Evolutionary conservation across 306 rosid species (phyloP), one percentile per base, ranked within the genome.

Genomic region (Acacia confusa): DNA sequence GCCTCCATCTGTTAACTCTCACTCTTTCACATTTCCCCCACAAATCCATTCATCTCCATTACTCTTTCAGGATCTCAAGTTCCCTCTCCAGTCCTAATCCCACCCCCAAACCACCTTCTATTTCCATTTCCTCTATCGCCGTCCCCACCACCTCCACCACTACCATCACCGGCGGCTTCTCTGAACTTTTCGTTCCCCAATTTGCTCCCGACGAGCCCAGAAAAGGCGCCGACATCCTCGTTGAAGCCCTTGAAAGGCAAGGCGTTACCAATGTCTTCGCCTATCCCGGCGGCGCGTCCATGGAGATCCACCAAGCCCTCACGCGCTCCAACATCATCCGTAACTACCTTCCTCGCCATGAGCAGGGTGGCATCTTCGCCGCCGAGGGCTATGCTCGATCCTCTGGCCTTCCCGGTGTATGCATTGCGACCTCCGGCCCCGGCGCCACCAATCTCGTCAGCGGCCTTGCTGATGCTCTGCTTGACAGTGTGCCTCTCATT

Each of bases 231-330:
- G 98, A 95, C 72, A 92, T 93, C 78, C 97, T 95, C 38, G 94
- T 95, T 0, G 98, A 95, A 78, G 97, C 98, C 3, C 92, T 95
- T 0, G 99, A 95, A 69, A 92, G 96, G 7, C 81, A 90, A 60
- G 98, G 96, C 4, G 97, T 95, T 9, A 88, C 84, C 20, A 38
- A 79, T 20, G 99, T 95, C 4, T 93, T 95, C 81, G 97, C 99
- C 28, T 93, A 95, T 84, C 99, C 97, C 6, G 99, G 97, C 16
- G 98, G 99, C 70, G 97, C 99, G 7, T 93, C 99, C 7, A 4
- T 95, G 97, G 98, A 95, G 86, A 95, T 95, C 84, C 98, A 95
- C 89, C 98, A 95, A 72, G 97, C 99, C 0, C 94, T 95, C 36
- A 95, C 97, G 9, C 96, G 98, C 84, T 90, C 99, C 47, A 0